These are phyloP conservation scores for Pythium inflatum DNA, from an alignment of 352 stramenopile species.

Conservation along the genomic window DNA sequence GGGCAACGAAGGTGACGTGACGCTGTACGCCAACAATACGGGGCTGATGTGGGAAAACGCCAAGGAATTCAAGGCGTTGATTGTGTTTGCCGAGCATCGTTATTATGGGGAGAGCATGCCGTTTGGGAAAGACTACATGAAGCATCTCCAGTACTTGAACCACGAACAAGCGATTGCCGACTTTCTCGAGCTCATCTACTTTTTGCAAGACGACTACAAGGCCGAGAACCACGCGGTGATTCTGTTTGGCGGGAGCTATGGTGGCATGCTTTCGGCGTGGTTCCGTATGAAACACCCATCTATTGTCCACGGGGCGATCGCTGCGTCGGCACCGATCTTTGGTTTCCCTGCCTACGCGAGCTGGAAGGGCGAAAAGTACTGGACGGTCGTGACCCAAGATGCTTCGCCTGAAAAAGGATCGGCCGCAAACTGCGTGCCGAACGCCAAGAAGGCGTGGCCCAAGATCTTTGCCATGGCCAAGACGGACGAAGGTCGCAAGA, in stretches of 20 bases:
- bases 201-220: slow-evolving; percentile 56
- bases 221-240: slow-evolving; percentile 76
- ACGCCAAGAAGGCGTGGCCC: slow-evolving; percentile 69
- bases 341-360: slow-evolving; percentile 61
- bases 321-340: slow-evolving; percentile 89
- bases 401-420: slow-evolving; percentile 71
- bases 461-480: slow-evolving; percentile 55
- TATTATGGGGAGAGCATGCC: slow-evolving; percentile 95
- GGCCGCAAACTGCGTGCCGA: slow-evolving; percentile 67
- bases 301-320: slow-evolving; percentile 89
- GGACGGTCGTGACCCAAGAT: slow-evolving; percentile 70
- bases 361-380: slow-evolving; percentile 64
- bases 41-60: slow-evolving; percentile 97
- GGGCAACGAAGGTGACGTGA: slow-evolving; percentile 95
- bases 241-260: slow-evolving; percentile 93
- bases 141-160: slow-evolving; percentile 78
- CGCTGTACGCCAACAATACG: slow-evolving; percentile 95
- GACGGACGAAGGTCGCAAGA: slow-evolving; percentile 48
- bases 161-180: slow-evolving; percentile 90
- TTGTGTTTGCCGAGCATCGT: slow-evolving; percentile 97
- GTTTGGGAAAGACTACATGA: slow-evolving; percentile 56
- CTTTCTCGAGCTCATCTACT: slow-evolving; percentile 71
- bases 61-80: slow-evolving; percentile 82
- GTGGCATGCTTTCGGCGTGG: slow-evolving; percentile 93
- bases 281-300: slow-evolving; percentile 93